Base-by-base conservation (phyloP, 2,329 filamentous ascomycete genomes). In the Pseudogymnoascus pannorum region DNA sequence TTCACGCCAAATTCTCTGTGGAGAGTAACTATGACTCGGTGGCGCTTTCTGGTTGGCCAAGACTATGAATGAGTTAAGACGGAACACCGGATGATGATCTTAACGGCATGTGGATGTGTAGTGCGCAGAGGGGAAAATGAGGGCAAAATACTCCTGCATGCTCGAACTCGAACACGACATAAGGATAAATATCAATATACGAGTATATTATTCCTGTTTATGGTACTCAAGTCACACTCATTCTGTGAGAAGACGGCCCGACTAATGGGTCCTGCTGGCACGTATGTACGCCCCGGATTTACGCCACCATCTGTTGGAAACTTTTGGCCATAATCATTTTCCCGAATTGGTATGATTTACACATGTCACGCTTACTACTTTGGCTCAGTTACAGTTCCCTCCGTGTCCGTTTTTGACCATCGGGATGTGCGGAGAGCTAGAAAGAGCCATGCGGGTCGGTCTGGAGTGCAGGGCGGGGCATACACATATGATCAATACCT, bases 21-120 rank as follows among this genome's bases (percentile, higher is more conserved):
- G 24, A 54, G 18, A 54, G 44, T 54, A 31, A 54, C 44, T 31
- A 48, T 26, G 42, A 26, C 42, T 16, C 42, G 44, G 24, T 54
- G 44, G 44, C 44, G 44, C n/a, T 54, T 54, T 54, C 8, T 31
- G n/a, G 44, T 29, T 54, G n/a, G 44, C 24, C 44, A 54, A 54
- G 44, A 29, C 44, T 54, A 4, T 18, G 24, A 12, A 24, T 54
- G 24, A 12, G 48, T 54, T 54, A 54, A 54, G 26, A 54, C 48
- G 48, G 48, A 54, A 54, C 48, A 54, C 8, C n/a, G 9, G 26
- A 31, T 54, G 48, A 31, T 18, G 48, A 54, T 54, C 48, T 51
- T 51, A 31, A 8, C 48, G 24, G 9, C 5, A 54, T 54, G 26
- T 54, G 26, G 24, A 31, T 18, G 11, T 31, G 26, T 31, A 12